Base-by-base conservation (phyloP, 441 rosid genomes). In the Erodium chrysanthum region DNA sequence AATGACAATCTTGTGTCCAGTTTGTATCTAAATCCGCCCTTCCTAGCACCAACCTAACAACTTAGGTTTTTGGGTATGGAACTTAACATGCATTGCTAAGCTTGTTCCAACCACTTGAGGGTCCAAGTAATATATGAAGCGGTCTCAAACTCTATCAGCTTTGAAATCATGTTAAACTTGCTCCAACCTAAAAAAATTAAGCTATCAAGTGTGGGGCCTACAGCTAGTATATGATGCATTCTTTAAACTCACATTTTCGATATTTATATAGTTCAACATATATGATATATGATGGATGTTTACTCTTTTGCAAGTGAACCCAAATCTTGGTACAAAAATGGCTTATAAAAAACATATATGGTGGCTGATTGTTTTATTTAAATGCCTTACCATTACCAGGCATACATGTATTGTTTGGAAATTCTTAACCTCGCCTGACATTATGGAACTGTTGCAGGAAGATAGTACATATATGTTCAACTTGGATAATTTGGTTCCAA, bases 401-500 rank as follows among this genome's bases (percentile, higher is more conserved):
- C 63, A 58, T 58, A 11, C 63, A 21, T 20, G 29, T 10, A 21
- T 58, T 12, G 6, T 56, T 18, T 58, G 63, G 29, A 58, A 58
- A 54, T 42, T 27, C 66, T 52, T 68, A 21, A 64, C 23, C 15
- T 58, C 21, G 6, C 63, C 29, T 58, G 63, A 22, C 31, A 21
- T 25, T 58, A 14, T 58, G 22, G 54, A 54, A 69, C 11, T 72
- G 46, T 82, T 73, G 46, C 71, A 94, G 97, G 81, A 74, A 71
- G 96, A 85, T 64, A 64, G 89, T 73, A 81, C 92, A 5, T 79
- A 84, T 76, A 88, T 91, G 90, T 91, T 94, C 89, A 88, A 84
- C 88, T 86, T 91, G 81, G 98, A 91, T 78, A 96, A 97, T 66
- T 81, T 91, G 54, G 86, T 89, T 78, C 89, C 97, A 35, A 91